These are phyloP conservation scores for Tephrocybe rancida DNA, from an alignment of 768 basidiomycete genomes.

Conservation along the genomic window DNA sequence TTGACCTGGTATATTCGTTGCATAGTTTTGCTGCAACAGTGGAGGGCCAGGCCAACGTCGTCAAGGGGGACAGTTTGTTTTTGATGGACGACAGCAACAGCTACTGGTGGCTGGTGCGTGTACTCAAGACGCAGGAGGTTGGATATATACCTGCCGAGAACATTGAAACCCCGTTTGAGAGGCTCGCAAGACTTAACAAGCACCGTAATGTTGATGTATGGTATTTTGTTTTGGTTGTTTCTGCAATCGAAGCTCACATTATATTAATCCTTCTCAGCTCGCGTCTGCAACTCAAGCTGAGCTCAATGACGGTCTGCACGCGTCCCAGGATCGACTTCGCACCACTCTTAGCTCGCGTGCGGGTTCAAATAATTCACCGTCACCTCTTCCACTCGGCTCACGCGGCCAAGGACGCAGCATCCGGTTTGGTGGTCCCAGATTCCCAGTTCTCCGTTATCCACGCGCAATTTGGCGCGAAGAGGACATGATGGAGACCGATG, in stretches of 20 bases:
- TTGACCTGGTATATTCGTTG: conserved; percentile 89
- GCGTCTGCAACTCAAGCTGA: conserved; percentile 77
- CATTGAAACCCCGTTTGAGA: conserved; percentile 97
- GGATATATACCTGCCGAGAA: conserved; percentile 99
- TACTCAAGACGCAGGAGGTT: conserved; percentile 97
- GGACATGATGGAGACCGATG: conserved; percentile 66
- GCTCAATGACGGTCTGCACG: conserved; percentile 51
- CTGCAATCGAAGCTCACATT: not conserved
- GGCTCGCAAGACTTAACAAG: conserved; percentile 94
- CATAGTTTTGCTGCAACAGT: conserved; percentile 98
- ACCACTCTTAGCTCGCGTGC: conserved; percentile 50
- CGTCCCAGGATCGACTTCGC: conserved; percentile 56
- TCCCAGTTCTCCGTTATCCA: conserved; percentile 73
- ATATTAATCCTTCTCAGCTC: conserved; percentile 56
- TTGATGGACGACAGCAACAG: conserved; percentile 98
- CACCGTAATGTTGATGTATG: conserved; percentile 95
- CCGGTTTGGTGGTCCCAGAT: conserved; percentile 64
- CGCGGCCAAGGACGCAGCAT: conserved; percentile 47
- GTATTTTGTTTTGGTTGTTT: conserved; percentile 13
- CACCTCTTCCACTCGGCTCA: conserved; percentile 45
- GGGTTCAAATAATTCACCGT: conserved; percentile 50
- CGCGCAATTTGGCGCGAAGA: conserved; percentile 81
- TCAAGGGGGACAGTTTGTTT: conserved; percentile 95
- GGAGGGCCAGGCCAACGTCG: conserved; percentile 97
- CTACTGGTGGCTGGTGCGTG: conserved; percentile 99